Conservation (phyloP, 2,329 filamentous ascomycete species). For the Clarireedia paspali region DNA sequence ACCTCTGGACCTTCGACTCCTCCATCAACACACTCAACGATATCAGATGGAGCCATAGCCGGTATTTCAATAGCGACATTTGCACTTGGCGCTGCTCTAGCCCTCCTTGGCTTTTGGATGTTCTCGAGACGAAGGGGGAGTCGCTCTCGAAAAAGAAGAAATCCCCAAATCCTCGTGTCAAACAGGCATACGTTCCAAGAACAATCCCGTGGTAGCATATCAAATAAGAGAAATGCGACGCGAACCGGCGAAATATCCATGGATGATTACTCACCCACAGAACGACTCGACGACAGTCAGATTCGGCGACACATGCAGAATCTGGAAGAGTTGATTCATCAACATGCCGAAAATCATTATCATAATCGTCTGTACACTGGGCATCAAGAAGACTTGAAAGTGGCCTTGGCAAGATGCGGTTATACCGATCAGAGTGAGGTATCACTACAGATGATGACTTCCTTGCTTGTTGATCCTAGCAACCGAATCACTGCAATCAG, state of each 20-base stretch:
- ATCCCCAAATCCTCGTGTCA: too few species aligned
- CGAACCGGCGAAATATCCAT: not conserved
- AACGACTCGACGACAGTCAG: slow-evolving; percentile 31
- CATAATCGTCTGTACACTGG: slow-evolving; percentile 15
- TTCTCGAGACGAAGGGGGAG: not conserved
- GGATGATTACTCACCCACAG: slow-evolving; percentile 31
- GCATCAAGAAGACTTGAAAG: not conserved
- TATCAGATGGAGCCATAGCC: slow-evolving; percentile 23
- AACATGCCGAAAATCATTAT: slow-evolving; percentile 36
- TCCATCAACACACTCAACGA: not conserved
- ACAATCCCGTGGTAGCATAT: too few species aligned
- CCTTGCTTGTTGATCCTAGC: not conserved
- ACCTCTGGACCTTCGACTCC: not conserved
- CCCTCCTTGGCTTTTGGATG: not conserved
- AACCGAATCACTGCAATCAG: not conserved
- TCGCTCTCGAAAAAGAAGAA: not conserved
- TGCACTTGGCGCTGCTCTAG: slow-evolving; percentile 23
- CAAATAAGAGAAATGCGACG: too few species aligned
- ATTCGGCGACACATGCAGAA: slow-evolving; percentile 30
- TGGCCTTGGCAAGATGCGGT: not conserved
- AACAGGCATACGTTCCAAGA: too few species aligned
- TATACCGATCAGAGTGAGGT: not conserved
- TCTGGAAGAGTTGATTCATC: slow-evolving; percentile 31
- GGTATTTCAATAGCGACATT: slow-evolving; percentile 32
- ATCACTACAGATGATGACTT: not conserved